Percentiles rank a stretch among this genome's conserved stretches.
Evolutionary conservation across 108 stramenopile genomes (phyloP).

Genomic region (Nannochloropsis oceanica): DNA sequence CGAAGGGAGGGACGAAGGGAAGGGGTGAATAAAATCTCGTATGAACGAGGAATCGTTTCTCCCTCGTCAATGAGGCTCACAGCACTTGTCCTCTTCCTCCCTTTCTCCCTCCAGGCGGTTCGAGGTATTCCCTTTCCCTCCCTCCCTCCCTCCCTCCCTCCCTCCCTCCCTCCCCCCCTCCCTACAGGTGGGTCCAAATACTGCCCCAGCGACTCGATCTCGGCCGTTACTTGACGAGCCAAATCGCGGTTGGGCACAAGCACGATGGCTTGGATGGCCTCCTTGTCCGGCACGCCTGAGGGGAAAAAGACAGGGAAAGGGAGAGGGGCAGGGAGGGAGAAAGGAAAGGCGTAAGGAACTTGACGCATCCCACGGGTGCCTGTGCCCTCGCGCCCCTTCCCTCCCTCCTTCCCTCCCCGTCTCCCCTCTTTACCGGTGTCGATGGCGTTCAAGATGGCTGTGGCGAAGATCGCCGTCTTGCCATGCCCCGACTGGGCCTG

Average conservation of each 20-base stretch:
- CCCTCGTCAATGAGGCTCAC: constrained; percentile 76
- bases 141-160: neutral
- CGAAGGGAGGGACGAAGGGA: too few relatives aligned
- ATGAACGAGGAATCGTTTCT: too few relatives aligned
- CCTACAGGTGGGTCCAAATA: too few relatives aligned
- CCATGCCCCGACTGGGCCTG: neutral
- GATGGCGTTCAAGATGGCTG: neutral
- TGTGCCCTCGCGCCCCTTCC: neutral
- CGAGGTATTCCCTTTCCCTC: neutral
- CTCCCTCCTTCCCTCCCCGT: neutral
- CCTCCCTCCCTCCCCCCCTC: neutral
- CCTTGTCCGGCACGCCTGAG: neutral
- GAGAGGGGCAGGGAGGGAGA: neutral
- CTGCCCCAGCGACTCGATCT: neutral
- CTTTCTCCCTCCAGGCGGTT: constrained; percentile 44
- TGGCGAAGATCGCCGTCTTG: neutral
- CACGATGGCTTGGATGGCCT: neutral
- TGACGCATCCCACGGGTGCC: neutral
- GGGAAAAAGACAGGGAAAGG: neutral
- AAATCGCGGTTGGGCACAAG: neutral
- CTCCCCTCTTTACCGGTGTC: neutral
- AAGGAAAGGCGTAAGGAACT: neutral
- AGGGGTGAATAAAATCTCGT: too few relatives aligned
- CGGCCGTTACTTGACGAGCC: neutral
- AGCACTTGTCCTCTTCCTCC: constrained; percentile 81